phyloP scores from a whole-genome alignment of 2,329 filamentous ascomycete species.

The Colletotrichum kahawae region DNA sequence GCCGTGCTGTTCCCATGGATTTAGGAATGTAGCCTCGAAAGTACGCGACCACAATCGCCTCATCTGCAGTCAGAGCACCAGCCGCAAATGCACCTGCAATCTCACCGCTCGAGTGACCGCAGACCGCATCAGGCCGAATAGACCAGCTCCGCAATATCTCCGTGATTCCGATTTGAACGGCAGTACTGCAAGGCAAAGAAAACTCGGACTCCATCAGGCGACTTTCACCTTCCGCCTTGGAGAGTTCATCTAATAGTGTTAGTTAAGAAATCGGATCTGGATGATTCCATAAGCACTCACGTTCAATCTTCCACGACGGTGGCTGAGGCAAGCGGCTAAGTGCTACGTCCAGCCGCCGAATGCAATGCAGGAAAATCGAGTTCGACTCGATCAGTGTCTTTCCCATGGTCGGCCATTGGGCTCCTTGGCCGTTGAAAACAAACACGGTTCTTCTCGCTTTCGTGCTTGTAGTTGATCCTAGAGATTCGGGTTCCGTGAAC shows the following conservation, averaged over 20 bases:
- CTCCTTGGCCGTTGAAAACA: constrained; percentile 22
- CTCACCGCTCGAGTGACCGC: constrained; percentile 50
- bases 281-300: background rate
- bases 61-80: constrained; percentile 34
- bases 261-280: background rate
- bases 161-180: constrained; percentile 44
- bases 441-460: constrained; percentile 29
- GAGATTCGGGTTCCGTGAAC: constrained; percentile 5
- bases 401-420: constrained; percentile 20
- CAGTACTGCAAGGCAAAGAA: constrained; percentile 38
- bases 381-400: background rate
- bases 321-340: constrained; percentile 29
- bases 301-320: background rate
- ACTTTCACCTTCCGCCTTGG: background rate
- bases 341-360: constrained; percentile 29
- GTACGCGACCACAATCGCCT: constrained; percentile 43
- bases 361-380: background rate
- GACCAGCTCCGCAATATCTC: constrained; percentile 36
- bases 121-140: constrained; percentile 35
- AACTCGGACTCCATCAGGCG: constrained; percentile 16
- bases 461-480: background rate
- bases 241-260: constrained; percentile 11
- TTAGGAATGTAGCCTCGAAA: constrained; percentile 35
- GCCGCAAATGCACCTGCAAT: constrained; percentile 49
- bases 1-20: background rate